Conservation (phyloP, 2,329 filamentous ascomycete genomes). For the Botrytis aclada region DNA sequence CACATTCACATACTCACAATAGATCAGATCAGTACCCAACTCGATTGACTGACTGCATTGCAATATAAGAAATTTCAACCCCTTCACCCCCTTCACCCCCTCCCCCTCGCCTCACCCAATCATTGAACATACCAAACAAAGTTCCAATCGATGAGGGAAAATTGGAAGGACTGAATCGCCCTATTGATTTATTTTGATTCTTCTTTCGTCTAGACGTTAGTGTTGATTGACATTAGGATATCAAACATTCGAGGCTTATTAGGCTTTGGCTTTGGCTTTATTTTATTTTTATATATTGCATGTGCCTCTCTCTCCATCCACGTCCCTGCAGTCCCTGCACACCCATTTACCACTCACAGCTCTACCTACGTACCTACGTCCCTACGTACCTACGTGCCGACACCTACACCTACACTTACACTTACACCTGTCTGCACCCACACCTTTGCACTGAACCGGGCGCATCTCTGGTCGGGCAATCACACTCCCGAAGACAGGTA, state of each 20-base stretch:
- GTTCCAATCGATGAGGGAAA: background rate
- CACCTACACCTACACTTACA: background rate
- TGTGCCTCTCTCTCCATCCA: conserved; percentile 6
- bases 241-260: background rate
- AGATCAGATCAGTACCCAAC: background rate
- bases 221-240: background rate
- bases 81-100: background rate
- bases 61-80: conserved; percentile 8
- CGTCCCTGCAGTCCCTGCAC: conserved; percentile 3
- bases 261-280: background rate
- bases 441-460: background rate
- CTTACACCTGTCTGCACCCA: background rate
- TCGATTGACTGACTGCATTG: background rate
- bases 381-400: background rate
- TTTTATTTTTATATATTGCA: background rate
- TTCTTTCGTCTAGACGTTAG: background rate
- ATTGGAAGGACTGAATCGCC: background rate
- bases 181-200: background rate
- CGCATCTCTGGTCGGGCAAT: conserved; percentile 1
- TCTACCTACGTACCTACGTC: background rate
- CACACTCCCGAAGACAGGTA: conserved; percentile 7
- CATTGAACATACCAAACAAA: background rate
- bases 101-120: background rate
- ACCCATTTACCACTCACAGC: background rate
- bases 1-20: background rate